These are phyloP conservation scores for Kodamaea leandrae DNA, from an alignment of 805 yeast genomes.

Conservation along the genomic window DNA sequence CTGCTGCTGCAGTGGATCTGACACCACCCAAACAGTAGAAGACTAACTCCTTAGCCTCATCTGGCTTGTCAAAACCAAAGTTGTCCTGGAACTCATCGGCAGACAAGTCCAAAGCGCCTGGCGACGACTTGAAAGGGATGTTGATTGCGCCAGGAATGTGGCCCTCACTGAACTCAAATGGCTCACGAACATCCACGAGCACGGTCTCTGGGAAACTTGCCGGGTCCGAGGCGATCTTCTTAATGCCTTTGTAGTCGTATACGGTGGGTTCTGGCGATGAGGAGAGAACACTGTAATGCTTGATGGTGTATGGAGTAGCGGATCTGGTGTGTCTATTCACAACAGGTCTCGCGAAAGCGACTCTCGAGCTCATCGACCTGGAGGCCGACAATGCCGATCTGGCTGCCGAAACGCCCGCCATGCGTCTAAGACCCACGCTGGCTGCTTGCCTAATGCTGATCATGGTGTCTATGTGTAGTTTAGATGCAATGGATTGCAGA, in stretches of 20 bases:
- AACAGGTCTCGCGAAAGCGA: neutral
- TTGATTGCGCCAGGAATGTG: constrained; percentile 83
- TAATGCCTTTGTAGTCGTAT: constrained; percentile 53
- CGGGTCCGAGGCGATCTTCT: constrained; percentile 42
- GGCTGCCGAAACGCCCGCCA: neutral
- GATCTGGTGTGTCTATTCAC: constrained; percentile 1
- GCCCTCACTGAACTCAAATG: constrained; percentile 70
- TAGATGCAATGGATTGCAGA: neutral
- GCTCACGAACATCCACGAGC: constrained; percentile 90
- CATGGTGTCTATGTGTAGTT: neutral
- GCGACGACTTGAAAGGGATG: constrained; percentile 85
- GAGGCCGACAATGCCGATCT: neutral
- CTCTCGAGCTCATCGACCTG: neutral
- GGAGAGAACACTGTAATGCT: constrained; percentile 36
- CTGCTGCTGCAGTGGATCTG: constrained; percentile 87
- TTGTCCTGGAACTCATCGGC: constrained; percentile 76
- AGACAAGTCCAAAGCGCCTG: constrained; percentile 83
- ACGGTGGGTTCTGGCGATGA: constrained; percentile 43
- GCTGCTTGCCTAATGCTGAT: constrained; percentile 5
- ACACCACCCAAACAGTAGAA: constrained; percentile 94
- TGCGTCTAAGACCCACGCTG: neutral
- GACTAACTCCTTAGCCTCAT: constrained; percentile 64
- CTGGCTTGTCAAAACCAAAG: constrained; percentile 82
- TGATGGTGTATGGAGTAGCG: neutral
- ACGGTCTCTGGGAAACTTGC: constrained; percentile 44